These are phyloP conservation scores for Phytophthora multivora DNA, from an alignment of 352 stramenopile genomes.

Conservation along the genomic window DNA sequence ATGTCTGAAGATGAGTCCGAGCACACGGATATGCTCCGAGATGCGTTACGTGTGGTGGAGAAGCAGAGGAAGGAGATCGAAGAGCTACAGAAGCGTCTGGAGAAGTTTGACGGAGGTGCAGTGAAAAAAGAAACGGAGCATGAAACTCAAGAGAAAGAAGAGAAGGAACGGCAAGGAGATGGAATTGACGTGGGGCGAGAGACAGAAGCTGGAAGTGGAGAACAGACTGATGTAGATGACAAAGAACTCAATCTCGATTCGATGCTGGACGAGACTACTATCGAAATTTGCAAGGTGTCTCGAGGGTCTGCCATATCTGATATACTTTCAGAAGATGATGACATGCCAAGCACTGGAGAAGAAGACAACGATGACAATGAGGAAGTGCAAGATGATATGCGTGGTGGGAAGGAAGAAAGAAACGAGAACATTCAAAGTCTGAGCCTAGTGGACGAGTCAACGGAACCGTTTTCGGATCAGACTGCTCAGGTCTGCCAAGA, in stretches of 20 bases:
- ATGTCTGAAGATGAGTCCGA: slow-evolving; percentile 41
- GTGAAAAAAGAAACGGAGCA: not conserved
- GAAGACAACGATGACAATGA: slow-evolving; percentile 16
- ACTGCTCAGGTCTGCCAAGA: not conserved
- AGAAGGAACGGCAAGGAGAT: not conserved
- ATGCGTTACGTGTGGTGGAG: slow-evolving; percentile 68
- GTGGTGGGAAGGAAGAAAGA: not conserved
- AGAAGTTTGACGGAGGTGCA: slow-evolving; percentile 9
- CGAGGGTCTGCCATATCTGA: slow-evolving; percentile 26
- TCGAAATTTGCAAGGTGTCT: slow-evolving; percentile 30
- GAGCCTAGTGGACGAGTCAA: slow-evolving; percentile 15
- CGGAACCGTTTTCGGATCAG: not conserved
- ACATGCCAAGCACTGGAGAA: slow-evolving; percentile 14
- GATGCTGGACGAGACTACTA: slow-evolving; percentile 27
- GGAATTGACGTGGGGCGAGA: not conserved
- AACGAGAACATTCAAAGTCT: slow-evolving; percentile 9
- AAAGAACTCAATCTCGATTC: slow-evolving; percentile 22
- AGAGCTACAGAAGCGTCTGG: slow-evolving; percentile 46
- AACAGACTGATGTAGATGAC: not conserved
- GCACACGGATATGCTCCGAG: slow-evolving; percentile 62
- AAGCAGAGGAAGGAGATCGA: slow-evolving; percentile 79
- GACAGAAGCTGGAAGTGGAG: not conserved
- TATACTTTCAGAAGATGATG: slow-evolving; percentile 38
- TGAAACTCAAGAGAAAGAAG: not conserved
- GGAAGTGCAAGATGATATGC: slow-evolving; percentile 2